Percentiles rank a stretch among this genome's conserved stretches.
These are phyloP conservation scores for Hysterium pulicare DNA, from an alignment of 2,329 filamentous ascomycete species.

Conservation along the genomic window DNA sequence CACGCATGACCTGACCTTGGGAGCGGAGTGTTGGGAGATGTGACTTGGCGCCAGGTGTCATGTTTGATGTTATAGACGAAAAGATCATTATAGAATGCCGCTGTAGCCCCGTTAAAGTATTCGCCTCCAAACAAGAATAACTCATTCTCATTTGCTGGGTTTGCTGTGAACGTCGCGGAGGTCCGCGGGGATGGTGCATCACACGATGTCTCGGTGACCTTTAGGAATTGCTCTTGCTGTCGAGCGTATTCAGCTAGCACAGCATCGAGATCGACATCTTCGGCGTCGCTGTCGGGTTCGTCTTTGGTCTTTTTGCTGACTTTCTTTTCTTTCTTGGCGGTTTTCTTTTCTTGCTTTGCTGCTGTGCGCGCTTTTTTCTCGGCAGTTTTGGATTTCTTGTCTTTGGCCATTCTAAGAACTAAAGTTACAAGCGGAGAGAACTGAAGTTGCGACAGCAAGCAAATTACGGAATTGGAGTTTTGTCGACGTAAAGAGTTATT, in stretches of 20 bases:
- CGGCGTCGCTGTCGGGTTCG: conserved; percentile 77
- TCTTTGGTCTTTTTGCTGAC: conserved; percentile 66
- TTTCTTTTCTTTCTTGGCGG: conserved; percentile 72
- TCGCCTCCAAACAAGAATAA: conserved; percentile 91
- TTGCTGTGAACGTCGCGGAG: conserved; percentile 78
- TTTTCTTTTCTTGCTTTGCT: conserved; percentile 84
- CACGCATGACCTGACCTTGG: conserved; percentile 92
- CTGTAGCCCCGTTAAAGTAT: conserved; percentile 88
- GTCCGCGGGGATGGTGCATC: conserved; percentile 73
- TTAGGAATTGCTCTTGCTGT: conserved; percentile 87
- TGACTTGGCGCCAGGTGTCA: conserved; percentile 88
- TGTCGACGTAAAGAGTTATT: too few relatives aligned
- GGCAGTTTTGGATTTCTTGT: conserved; percentile 55
- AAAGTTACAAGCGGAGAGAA: neutral
- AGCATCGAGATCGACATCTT: conserved; percentile 88
- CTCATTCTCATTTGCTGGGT: conserved; percentile 81
- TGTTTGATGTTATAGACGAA: conserved; percentile 72
- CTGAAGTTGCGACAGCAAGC: neutral
- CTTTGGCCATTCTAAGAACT: conserved; percentile 46
- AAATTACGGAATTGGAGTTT: too few relatives aligned
- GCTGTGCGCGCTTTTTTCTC: conserved; percentile 54
- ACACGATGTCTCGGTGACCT: conserved; percentile 77
- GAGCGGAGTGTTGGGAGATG: conserved; percentile 84
- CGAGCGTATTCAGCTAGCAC: conserved; percentile 91
- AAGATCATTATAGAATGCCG: conserved; percentile 66